Base-by-base conservation (phyloP, 768 basidiomycete species). In the Inosperma sp. region DNA sequence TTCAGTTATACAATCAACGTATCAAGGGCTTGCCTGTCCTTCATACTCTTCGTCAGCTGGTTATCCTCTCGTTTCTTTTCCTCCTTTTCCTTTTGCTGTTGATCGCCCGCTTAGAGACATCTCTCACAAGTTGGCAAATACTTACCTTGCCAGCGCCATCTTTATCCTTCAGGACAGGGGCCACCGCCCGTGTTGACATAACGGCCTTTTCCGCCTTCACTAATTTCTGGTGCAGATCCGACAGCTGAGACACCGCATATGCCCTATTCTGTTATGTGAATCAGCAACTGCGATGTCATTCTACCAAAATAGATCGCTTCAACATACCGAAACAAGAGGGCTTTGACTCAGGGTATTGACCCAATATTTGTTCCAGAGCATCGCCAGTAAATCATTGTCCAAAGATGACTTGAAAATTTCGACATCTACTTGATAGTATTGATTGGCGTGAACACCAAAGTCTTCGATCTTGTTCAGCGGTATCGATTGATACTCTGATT, bases 291-390 rank as follows among this genome's bases (percentile, higher is more conserved):
- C 26, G 3, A 31, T 10, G 14, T 7, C 26, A 19, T 2, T 33
- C 22, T 36, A 10, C 5, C 42, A 6, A 47, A 31, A 48, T 36
- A 26, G 7, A n/a, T n/a, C n/a, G n/a, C n/a, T n/a, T n/a, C 29
- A 25, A 66, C 83, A 25, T 51, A 97, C 95, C 17, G 93, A 93
- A 44, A 97, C 87, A 41, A 98, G 67, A 4, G 93, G 87, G 62
- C 91, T 95, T 62, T 92, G 90, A 59, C 89, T 92, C 31, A 99
- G 75, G 2, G 96, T 99, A 60, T 93, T 93, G 21, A 96, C 92
- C 96, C 96, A 99, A 61, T 99, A 99, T 69, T 97, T 98, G 71
- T 99, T 98, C 95, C 95, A 98, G 48, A 99, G 69, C 63, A 94
- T 71, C 17, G 88, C 89, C 35, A 99, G 76, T 3, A 99, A 72